Evolutionary conservation across 2,329 filamentous ascomycete genomes (phyloP).

Genomic region (Bimuria novae-zelandiae): DNA sequence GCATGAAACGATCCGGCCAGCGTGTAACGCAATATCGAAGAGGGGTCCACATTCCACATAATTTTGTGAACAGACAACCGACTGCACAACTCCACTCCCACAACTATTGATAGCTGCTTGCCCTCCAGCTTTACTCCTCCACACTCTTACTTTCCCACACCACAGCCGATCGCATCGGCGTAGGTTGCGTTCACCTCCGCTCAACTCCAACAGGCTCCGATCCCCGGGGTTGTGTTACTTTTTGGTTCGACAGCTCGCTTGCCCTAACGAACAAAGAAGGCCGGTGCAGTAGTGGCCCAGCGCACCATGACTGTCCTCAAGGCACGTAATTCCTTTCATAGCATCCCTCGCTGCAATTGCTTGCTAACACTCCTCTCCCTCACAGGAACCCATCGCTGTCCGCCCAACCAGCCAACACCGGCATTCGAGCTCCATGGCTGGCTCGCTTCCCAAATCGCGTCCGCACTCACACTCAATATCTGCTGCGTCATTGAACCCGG

Average conservation of each 20-base stretch:
- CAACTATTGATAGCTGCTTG: slow-evolving; percentile 11
- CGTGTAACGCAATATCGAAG: slow-evolving; percentile 29
- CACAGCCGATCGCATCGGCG: slow-evolving; percentile 1
- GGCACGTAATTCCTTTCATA: slow-evolving; percentile 30
- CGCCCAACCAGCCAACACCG: slow-evolving; percentile 53
- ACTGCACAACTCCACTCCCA: slow-evolving; percentile 17
- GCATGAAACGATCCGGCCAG: slow-evolving; percentile 24
- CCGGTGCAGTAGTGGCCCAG: slow-evolving; percentile 7
- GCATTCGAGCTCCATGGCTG: slow-evolving; percentile 56
- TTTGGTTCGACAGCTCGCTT: slow-evolving; percentile 11
- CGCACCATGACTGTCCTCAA: slow-evolving; percentile 47
- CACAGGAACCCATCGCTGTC: slow-evolving; percentile 48
- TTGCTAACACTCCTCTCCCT: slow-evolving; percentile 33
- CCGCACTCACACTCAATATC: slow-evolving; percentile 83
- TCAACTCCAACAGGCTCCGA: not conserved
- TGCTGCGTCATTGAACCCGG: slow-evolving; percentile 74
- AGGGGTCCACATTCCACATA: slow-evolving; percentile 22
- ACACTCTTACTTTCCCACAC: not conserved
- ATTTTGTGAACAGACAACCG: slow-evolving; percentile 12
- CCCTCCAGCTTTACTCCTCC: slow-evolving; percentile 5
- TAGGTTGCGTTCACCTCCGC: not conserved
- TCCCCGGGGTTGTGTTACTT: slow-evolving; percentile 10
- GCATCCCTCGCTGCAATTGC: slow-evolving; percentile 18
- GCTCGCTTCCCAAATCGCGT: slow-evolving; percentile 69
- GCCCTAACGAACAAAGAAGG: slow-evolving; percentile 23